phyloP scores from a whole-genome alignment of 1,139 yeast species.

The Saccharomyces hybrid region DNA sequence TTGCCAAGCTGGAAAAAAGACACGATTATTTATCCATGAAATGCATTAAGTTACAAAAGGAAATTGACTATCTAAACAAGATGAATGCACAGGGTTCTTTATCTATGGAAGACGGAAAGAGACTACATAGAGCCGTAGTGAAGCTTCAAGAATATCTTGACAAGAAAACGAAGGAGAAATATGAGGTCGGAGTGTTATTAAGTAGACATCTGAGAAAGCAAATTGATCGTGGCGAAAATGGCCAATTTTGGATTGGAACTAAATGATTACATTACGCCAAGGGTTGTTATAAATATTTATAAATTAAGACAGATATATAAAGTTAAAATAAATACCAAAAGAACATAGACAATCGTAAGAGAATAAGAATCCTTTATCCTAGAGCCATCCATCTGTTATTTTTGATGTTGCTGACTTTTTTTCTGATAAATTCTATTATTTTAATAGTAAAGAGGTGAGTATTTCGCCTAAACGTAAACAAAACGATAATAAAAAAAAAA shows the following conservation, averaged over 20 bases:
- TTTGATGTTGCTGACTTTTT: too few relatives aligned
- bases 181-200: slow-evolving; percentile 35
- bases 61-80: slow-evolving; percentile 32
- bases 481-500: background rate
- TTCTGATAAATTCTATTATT: too few relatives aligned
- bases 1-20: slow-evolving; percentile 21
- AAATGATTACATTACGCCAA: slow-evolving; percentile 9
- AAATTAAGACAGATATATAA: background rate
- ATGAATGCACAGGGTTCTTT: slow-evolving; percentile 33
- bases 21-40: slow-evolving; percentile 27
- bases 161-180: slow-evolving; percentile 35
- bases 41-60: slow-evolving; percentile 33
- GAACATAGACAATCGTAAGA: background rate
- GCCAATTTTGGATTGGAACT: slow-evolving; percentile 32
- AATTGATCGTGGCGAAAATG: slow-evolving; percentile 36
- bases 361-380: too few relatives aligned
- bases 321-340: background rate
- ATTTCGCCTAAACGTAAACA: background rate
- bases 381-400: too few relatives aligned
- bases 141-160: slow-evolving; percentile 36
- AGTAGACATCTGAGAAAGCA: slow-evolving; percentile 36
- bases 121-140: slow-evolving; percentile 32
- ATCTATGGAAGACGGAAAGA: slow-evolving; percentile 34
- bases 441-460: background rate
- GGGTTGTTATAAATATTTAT: background rate